phyloP scores from a whole-genome alignment of 768 basidiomycete genomes.

The Leccinum longicurvipes region DNA sequence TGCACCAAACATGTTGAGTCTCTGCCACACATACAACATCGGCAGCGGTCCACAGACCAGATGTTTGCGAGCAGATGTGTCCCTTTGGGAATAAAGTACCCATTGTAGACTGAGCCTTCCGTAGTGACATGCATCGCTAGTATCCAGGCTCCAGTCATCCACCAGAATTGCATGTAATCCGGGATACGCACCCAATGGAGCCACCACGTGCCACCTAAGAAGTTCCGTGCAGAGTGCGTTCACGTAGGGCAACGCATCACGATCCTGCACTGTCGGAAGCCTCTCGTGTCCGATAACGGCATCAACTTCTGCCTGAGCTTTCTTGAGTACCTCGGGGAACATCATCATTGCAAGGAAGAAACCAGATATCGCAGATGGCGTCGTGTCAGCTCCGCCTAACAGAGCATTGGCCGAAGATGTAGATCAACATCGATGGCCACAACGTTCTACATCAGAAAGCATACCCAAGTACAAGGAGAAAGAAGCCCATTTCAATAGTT shows the following conservation, averaged over 20 bases:
- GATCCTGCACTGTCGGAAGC: conserved; percentile 12
- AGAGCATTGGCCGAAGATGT: not conserved
- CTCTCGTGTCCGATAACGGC: conserved; percentile 6
- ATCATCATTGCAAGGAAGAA: conserved; percentile 22
- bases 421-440: not conserved
- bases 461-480: conserved; percentile 18
- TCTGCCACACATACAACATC: not conserved
- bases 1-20: not conserved
- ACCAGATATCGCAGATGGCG: not conserved
- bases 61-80: not conserved
- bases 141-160: not conserved
- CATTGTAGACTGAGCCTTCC: conserved; percentile 18
- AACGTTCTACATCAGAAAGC: not conserved
- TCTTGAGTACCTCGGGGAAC: conserved; percentile 3
- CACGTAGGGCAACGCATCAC: conserved; percentile 13
- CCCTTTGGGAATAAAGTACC: conserved; percentile 22
- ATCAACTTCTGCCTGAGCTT: conserved; percentile 16
- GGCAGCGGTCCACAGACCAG: conserved; percentile 3
- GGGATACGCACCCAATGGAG: conserved; percentile 1
- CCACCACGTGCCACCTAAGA: conserved; percentile 3
- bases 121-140: conserved; percentile 4
- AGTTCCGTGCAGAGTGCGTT: conserved; percentile 18
- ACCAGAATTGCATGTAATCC: not conserved
- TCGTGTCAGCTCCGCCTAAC: conserved; percentile 28
- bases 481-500: conserved; percentile 13